Base-by-base conservation (phyloP, 2,329 filamentous ascomycete genomes). In the Paecilomyces variotii region DNA sequence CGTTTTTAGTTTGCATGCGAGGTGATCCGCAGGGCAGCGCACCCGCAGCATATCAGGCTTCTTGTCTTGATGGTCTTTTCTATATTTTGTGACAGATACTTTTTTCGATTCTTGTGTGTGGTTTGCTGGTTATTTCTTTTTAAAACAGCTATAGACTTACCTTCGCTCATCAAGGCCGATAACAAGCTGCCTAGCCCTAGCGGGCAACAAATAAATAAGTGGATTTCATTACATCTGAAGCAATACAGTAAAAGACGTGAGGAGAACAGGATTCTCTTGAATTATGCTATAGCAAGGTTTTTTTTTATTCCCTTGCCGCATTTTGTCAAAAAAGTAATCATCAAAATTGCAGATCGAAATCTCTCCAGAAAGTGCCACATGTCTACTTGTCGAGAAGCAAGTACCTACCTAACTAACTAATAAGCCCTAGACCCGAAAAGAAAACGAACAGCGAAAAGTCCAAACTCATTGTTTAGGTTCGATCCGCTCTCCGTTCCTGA, bases 101-200 rank as follows among this genome's bases (percentile, higher is more conserved):
- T 63, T 63, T 26, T 60, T 59, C 39, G 39, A 45, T 60, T 57
- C 54, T 60, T 59, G 60, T 56, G 61, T 60, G 58, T 56, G 56
- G 60, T 61, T 54, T 61, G 60, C 32, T 55, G 58, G 60, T 53
- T 60, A 55, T 34, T 62, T 57, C 53, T 39, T 49, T 62, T 65
- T 61, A 68, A 65, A 60, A 63, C 65, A 63, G 67, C 60, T 52
- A 62, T 70, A 70, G 68, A 71, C 60, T 61, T 67, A 64, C 60
- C 50, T 55, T 69, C 63, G 62, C 61, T 56, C 39, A 45, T 56
- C 39, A 45, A 45, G 39, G n/a, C 39, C 39, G 39, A 45, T 9
- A 24, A 45, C 39, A 45, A 45, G 39, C 19, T 19, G 4, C 35
- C 35, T 45, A 19, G 7, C n/a, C n/a, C 4, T 32, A 10, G 39